These are phyloP conservation scores for Sequoiadendron giganteum DNA, from an alignment of 75 land plant genomes.

Conservation along the genomic window DNA sequence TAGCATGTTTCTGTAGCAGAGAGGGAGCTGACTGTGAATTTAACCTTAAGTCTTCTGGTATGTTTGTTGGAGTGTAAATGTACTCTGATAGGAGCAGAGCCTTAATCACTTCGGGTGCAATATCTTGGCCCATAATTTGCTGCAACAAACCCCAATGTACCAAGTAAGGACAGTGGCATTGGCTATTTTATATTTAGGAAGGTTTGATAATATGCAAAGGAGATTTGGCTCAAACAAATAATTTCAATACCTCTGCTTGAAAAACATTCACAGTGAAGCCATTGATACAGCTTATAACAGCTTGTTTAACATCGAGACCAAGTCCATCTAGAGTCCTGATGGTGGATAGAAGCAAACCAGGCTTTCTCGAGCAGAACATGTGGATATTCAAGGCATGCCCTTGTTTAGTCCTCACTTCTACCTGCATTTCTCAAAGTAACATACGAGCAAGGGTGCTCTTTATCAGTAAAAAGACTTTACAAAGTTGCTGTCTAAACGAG, in stretches of 20 bases:
- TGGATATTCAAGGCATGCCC: not conserved
- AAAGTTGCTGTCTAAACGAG: no score
- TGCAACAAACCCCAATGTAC: not conserved
- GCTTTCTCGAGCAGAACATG: not conserved
- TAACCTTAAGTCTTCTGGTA: no score
- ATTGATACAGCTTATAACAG: not conserved
- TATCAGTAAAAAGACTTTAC: no score
- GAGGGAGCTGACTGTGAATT: no score
- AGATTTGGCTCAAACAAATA: not conserved
- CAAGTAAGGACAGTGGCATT: not conserved
- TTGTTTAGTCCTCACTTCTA: constrained; percentile 7
- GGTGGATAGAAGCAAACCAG: not conserved
- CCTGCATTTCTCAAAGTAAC: not conserved
- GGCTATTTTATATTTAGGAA: not conserved
- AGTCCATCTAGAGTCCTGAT: not conserved
- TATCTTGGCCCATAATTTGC: constrained; percentile 26
- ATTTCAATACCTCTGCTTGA: not conserved
- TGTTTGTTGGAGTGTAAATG: not conserved
- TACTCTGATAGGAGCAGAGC: constrained; percentile 23
- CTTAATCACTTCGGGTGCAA: constrained; percentile 42
- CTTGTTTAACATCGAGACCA: not conserved
- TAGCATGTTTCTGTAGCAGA: no score
- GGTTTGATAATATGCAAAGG: not conserved
- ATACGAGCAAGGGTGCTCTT: no score
- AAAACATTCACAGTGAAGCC: not conserved